Base-by-base conservation (phyloP, 805 yeast species). In the Sugiyamaella mastotermitis region DNA sequence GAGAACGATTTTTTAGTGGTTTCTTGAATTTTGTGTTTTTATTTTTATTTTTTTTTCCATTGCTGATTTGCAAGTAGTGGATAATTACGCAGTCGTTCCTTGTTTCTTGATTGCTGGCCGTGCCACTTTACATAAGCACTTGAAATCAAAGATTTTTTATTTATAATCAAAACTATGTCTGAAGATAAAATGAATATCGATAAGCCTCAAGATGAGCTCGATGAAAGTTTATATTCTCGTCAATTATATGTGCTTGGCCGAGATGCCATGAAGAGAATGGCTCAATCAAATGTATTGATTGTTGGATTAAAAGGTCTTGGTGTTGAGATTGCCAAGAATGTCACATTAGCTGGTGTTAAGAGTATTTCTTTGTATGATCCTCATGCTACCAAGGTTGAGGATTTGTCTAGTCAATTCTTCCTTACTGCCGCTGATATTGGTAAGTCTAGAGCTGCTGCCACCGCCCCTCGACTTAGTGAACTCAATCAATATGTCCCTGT, bases 221-320 rank as follows among this genome's bases (percentile, higher is more conserved):
- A 92, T 60, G 98, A 92, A 69, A 72, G 94, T 42, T 73, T 92
- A 50, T 92, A 92, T 71, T 88, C 97, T 27, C 85, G 98, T 61
- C 98, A 92, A 66, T 75, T 92, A 62, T 86, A 90, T 54, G 99
- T 92, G 37, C 65, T 92, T 48, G 99, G 99, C 46, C 87, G 85
- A 54, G 99, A 92, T 49, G 99, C 99, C 37, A 92, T 92, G 99
- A 69, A 88, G 52, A 84, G 86, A 61, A 84, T 92, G 97, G 95
- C 88, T 54, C 72, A 76, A 49, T 87, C 97, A 18, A 86, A 83
- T 52, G 96, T 92, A n/a, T 73, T 92, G 35, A 71, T 92, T 33
- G 76, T 88, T 46, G 98, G 99, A 3, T 67, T 90, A 40, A 80
- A 78, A 57, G 99, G 99, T 33, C 68, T 92, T 33, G 99, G 99